Evolutionary conservation across 2,329 filamentous ascomycete species (phyloP).

Genomic region (Cadophora malorum): DNA sequence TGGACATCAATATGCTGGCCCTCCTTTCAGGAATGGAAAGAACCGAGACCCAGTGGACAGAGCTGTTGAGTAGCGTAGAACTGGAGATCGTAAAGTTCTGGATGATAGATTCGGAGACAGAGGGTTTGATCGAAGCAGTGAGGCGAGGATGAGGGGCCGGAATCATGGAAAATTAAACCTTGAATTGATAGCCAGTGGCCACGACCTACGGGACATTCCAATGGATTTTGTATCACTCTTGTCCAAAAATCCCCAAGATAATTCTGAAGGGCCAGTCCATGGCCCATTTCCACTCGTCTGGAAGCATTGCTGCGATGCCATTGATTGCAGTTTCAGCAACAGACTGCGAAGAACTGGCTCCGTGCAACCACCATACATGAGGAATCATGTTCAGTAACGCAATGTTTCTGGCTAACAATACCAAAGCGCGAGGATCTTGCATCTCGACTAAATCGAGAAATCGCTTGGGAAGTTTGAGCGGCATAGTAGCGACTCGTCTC

Average conservation of each 20-base stretch:
- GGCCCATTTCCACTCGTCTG: not conserved
- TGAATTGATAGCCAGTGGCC: too few relatives aligned
- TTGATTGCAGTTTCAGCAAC: not conserved
- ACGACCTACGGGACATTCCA: too few relatives aligned
- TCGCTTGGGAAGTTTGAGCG: not conserved
- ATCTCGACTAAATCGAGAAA: not conserved
- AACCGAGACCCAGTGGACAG: constrained; percentile 47
- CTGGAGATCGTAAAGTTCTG: not conserved
- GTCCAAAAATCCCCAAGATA: not conserved
- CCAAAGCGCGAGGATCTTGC: not conserved
- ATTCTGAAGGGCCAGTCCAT: not conserved
- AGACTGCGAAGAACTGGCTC: not conserved
- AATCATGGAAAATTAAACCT: too few relatives aligned
- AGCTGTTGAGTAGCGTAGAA: not conserved
- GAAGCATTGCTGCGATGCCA: not conserved
- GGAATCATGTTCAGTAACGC: not conserved
- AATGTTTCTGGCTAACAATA: not conserved
- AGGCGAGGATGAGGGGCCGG: not conserved
- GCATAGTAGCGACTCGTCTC: not conserved
- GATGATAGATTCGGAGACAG: not conserved
- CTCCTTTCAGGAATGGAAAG: constrained; percentile 46
- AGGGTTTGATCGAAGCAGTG: not conserved
- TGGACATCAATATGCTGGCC: constrained; percentile 50
- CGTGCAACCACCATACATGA: not conserved
- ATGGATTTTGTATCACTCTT: too few relatives aligned